These are phyloP conservation scores for Chlorella sp. DNA, from an alignment of 139 green algal genomes.

Conservation along the genomic window DNA sequence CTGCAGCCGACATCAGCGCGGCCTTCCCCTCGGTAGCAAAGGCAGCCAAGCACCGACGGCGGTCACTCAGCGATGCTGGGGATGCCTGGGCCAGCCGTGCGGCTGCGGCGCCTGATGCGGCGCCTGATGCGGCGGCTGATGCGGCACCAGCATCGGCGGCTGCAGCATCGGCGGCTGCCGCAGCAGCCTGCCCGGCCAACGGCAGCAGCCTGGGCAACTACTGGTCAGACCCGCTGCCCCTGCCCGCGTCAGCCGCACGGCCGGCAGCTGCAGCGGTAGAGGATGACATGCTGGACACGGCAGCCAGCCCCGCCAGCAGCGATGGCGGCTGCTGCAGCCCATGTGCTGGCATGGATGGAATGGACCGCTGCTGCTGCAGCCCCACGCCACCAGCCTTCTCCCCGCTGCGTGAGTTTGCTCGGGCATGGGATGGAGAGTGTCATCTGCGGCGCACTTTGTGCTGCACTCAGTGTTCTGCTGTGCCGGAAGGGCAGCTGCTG, in stretches of 20 bases:
- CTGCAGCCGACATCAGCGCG: slow-evolving; percentile 26
- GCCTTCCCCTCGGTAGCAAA: slow-evolving; percentile 23
- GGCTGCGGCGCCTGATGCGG: background rate
- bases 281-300: slow-evolving; percentile 17
- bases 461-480: too few relatives aligned
- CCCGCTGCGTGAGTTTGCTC: background rate
- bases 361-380: slow-evolving; percentile 11
- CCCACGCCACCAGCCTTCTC: slow-evolving; percentile 5
- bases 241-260: background rate
- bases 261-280: slow-evolving; percentile 3
- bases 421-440: too few relatives aligned
- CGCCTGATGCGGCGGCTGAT: background rate
- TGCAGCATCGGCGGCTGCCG: too few relatives aligned
- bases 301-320: slow-evolving; percentile 23
- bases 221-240: slow-evolving; percentile 30
- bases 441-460: too few relatives aligned
- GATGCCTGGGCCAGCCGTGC: background rate
- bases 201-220: slow-evolving; percentile 3
- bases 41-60: slow-evolving; percentile 7
- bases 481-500: too few relatives aligned
- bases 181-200: background rate
- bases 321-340: slow-evolving; percentile 3
- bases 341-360: background rate
- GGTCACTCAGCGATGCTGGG: slow-evolving; percentile 4
- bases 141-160: background rate